Conservation (phyloP, 2,329 filamentous ascomycete species). For the Alternaria gaisen region DNA sequence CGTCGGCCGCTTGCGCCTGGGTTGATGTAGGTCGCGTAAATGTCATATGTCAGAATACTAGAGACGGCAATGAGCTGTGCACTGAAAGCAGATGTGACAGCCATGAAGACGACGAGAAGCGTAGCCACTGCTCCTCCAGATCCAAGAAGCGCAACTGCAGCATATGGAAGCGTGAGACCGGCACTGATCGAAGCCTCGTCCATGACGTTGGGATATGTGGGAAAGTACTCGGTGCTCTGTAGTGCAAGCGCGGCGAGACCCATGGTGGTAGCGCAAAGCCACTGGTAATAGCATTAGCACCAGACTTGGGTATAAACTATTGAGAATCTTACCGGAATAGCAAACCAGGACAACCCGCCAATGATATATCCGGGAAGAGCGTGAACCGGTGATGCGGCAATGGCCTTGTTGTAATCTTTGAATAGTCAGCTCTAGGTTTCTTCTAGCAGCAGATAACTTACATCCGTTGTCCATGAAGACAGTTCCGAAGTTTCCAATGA, state of each 20-base stretch:
- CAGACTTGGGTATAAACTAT: neutral
- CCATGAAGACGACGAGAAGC: constrained; percentile 58
- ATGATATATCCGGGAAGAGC: constrained; percentile 74
- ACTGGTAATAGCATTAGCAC: constrained; percentile 24
- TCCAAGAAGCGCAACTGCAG: constrained; percentile 43
- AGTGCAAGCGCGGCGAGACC: constrained; percentile 57
- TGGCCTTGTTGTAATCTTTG: constrained; percentile 81
- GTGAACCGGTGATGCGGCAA: constrained; percentile 83
- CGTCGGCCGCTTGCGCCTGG: constrained; percentile 75
- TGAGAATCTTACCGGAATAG: constrained; percentile 50
- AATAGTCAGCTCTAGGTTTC: constrained; percentile 6
- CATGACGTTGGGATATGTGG: constrained; percentile 52
- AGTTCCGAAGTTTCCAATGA: constrained; percentile 82
- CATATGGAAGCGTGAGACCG: constrained; percentile 45
- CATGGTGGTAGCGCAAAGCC: constrained; percentile 58
- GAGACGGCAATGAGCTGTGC: constrained; percentile 71
- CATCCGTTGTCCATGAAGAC: constrained; percentile 88
- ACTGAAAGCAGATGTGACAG: constrained; percentile 56
- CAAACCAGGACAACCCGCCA: constrained; percentile 57
- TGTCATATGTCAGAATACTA: constrained; percentile 86
- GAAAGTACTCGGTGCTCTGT: constrained; percentile 52
- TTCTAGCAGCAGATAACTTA: neutral
- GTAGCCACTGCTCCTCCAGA: constrained; percentile 44
- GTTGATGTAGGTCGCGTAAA: constrained; percentile 85
- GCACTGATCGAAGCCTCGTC: constrained; percentile 35